Conservation (phyloP, 805 yeast genomes). For the Limtongia smithiae region DNA sequence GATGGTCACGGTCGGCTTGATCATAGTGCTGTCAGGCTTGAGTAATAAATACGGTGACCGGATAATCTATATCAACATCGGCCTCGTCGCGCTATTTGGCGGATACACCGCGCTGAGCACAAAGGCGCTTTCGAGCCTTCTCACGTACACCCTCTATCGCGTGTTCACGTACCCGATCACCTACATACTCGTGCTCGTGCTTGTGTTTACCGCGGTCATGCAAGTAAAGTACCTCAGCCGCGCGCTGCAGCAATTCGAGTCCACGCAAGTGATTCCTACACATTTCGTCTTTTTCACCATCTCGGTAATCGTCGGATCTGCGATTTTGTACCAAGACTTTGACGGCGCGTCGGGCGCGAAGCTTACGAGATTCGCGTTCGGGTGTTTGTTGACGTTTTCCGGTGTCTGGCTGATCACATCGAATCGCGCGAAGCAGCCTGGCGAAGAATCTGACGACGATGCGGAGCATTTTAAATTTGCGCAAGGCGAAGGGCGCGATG, state of each 20-base stretch:
- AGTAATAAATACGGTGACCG: constrained; percentile 16
- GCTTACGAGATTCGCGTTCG: constrained; percentile 35
- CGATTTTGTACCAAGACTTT: constrained; percentile 44
- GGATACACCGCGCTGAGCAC: constrained; percentile 48
- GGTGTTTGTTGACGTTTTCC: constrained; percentile 40
- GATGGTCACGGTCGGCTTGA: constrained; percentile 28
- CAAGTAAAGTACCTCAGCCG: constrained; percentile 43
- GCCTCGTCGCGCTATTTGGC: constrained; percentile 44
- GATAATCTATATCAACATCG: constrained; percentile 37
- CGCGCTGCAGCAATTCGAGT: constrained; percentile 42
- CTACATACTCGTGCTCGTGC: constrained; percentile 37
- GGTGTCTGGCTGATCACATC: constrained; percentile 45
- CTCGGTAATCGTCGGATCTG: constrained; percentile 45
- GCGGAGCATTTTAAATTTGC: background rate
- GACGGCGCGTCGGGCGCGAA: constrained; percentile 33
- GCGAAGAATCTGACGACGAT: background rate
- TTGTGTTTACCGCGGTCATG: constrained; percentile 41
- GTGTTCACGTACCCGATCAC: constrained; percentile 36
- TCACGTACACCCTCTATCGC: constrained; percentile 28
- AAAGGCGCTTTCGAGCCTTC: constrained; percentile 41
- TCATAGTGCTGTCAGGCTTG: constrained; percentile 23
- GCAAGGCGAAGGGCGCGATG: background rate
- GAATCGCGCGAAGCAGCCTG: constrained; percentile 5
- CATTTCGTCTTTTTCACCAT: constrained; percentile 49
- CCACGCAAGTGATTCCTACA: constrained; percentile 49